phyloP scores from a whole-genome alignment of 2,329 filamentous ascomycete genomes.

The Colletotrichum lupini region DNA sequence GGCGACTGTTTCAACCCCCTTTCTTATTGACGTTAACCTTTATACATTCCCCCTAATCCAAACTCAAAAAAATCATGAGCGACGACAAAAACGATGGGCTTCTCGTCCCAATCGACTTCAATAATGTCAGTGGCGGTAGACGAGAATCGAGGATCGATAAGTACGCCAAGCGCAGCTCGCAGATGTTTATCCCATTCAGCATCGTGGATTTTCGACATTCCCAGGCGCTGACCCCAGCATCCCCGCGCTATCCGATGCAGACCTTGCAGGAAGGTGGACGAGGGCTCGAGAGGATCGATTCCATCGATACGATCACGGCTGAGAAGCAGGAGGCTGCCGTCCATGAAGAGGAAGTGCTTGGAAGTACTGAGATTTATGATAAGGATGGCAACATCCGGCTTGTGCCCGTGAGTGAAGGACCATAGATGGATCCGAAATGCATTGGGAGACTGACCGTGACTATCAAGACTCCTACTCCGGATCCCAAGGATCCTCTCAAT shows the following conservation, averaged over 20 bases:
- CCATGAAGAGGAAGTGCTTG: neutral
- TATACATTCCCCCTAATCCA: neutral
- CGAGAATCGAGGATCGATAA: conserved; percentile 9
- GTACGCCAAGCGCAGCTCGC: conserved; percentile 17
- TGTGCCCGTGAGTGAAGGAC: neutral
- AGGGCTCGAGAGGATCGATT: neutral
- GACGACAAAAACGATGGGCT: neutral
- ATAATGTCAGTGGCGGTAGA: neutral
- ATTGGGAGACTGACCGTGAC: neutral
- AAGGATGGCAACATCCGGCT: neutral
- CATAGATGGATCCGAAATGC: neutral
- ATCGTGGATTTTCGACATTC: conserved; percentile 1
- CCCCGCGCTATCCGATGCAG: neutral
- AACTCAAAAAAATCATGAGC: neutral
- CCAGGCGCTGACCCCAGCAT: neutral
- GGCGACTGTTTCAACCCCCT: neutral
- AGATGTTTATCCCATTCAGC: conserved; percentile 11
- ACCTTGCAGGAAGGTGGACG: neutral
- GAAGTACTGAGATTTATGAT: neutral
- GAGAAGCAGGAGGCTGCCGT: neutral
- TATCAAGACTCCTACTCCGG: neutral
- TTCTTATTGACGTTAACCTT: neutral
- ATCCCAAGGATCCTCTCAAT: neutral
- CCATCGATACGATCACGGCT: neutral
- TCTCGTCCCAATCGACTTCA: neutral